Percentiles rank a stretch among this genome's conserved stretches.
phyloP scores from a whole-genome alignment of 2,329 filamentous ascomycete genomes.

The Talaromyces sp. region DNA sequence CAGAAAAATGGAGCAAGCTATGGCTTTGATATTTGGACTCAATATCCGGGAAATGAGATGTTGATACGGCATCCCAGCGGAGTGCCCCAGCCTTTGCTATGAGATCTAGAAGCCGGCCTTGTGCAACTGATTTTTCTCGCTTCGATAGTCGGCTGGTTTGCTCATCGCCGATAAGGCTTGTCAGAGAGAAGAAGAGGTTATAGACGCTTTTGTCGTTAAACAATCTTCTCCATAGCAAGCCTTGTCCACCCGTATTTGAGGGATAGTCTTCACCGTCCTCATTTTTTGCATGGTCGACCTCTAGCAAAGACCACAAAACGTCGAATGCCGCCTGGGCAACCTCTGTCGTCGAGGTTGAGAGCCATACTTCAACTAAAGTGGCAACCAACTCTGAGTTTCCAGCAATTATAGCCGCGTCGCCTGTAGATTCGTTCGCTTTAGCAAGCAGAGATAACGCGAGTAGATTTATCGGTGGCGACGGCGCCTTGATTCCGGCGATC shows the following conservation, averaged over 20 bases:
- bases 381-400: conserved; percentile 50
- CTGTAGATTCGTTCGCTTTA: conserved; percentile 47
- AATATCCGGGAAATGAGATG: conserved; percentile 47
- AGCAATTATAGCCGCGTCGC: conserved; percentile 54
- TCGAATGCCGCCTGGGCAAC: conserved; percentile 50
- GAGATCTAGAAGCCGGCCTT: conserved; percentile 55
- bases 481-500: conserved; percentile 47
- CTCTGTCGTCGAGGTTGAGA: conserved; percentile 50
- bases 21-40: conserved; percentile 39
- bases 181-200: conserved; percentile 50
- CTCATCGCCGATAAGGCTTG: conserved; percentile 38
- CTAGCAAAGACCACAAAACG: conserved; percentile 48
- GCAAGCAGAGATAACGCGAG: conserved; percentile 51
- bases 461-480: conserved; percentile 49
- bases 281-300: conserved; percentile 40
- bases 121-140: conserved; percentile 52
- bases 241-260: conserved; percentile 36
- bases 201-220: conserved; percentile 58
- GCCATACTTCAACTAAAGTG: conserved; percentile 53
- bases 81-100: conserved; percentile 48
- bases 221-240: conserved; percentile 56
- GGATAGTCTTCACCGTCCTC: conserved; percentile 15
- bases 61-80: conserved; percentile 50
- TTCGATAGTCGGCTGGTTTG: conserved; percentile 38
- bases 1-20: conserved; percentile 50